These are phyloP conservation scores for Acidomyces sp. DNA, from an alignment of 495 filamentous ascomycete genomes.

Conservation along the genomic window DNA sequence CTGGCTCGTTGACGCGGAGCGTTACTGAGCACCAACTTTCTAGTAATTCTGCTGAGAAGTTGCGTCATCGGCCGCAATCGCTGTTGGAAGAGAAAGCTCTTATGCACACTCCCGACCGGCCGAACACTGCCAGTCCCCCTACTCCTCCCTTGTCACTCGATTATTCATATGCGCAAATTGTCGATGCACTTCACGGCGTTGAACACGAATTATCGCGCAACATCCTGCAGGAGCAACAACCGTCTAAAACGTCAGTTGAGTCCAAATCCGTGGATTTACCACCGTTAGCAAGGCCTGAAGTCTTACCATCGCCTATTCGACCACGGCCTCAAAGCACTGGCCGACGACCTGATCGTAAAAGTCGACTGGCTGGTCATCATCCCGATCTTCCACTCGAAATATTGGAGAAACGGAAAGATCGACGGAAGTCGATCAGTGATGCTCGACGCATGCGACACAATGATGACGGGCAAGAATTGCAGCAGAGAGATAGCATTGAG, in stretches of 20 bases:
- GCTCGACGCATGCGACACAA: conserved; percentile 2
- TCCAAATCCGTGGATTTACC: background rate
- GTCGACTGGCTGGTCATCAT: conserved; percentile 18
- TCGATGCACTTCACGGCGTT: conserved; percentile 12
- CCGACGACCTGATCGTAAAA: background rate
- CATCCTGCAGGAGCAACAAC: background rate
- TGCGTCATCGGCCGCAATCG: background rate
- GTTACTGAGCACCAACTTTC: too few relatives aligned
- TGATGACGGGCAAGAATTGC: conserved; percentile 1
- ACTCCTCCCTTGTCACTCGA: conserved; percentile 14
- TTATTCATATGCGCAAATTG: conserved; percentile 18
- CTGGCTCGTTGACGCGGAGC: background rate
- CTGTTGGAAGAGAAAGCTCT: background rate
- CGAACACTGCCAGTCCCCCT: background rate
- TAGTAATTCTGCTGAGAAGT: conserved; percentile 7
- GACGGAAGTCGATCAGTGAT: conserved; percentile 19
- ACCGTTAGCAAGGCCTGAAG: background rate
- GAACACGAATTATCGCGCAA: conserved; percentile 6
- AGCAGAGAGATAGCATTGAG: conserved; percentile 60
- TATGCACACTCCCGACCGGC: background rate
- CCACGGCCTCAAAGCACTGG: conserved; percentile 7
- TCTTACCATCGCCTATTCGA: background rate
- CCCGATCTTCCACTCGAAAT: conserved; percentile 26
- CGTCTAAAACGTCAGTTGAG: conserved; percentile 1
- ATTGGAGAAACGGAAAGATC: conserved; percentile 14